Base-by-base conservation (phyloP, 441 rosid genomes). In the Bocquillonia castaneifolia region DNA sequence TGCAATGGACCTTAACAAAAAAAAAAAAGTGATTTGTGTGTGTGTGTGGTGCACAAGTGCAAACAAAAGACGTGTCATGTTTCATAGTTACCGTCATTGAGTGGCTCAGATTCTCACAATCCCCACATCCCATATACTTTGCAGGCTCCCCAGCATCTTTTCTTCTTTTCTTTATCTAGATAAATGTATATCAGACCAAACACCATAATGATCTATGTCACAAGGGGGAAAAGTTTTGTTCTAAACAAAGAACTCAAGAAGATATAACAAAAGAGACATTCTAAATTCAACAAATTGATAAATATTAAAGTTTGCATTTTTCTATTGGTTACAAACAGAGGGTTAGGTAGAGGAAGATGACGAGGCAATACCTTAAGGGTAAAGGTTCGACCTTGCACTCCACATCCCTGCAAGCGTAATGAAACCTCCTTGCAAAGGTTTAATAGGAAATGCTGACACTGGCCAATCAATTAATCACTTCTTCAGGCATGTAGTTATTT, bases 91-190 rank as follows among this genome's bases (percentile, higher is more conserved):
- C 96, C 81, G 93, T 91, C 57, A 80, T 69, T 40, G 96, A 86
- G 76, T 93, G 99, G 58, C 96, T 91, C 74, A 89, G 67, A 71
- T 88, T 93, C 78, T 91, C 97, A 79, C 96, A 91, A 55, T 80
- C 92, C 63, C 97, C 97, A 72, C 85, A 84, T 20, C 99, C 97
- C 97, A 93, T 91, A 71, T 78, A 93, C 81, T 93, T 93, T 22
- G 74, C 44, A 74, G 99, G 96, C 78, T 91, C 96, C 68, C 47
- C 89, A 14, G 96, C 93, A 79, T 87, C 84, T 70, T 85, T 79
- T 69, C 88, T 85, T 78, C 92, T 91, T 86, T 74, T 89, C 76
- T 93, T 93, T 36, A 93, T 86, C 99, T 93, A 79, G 29, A 72
- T 22, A 63, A 55, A 72, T 40, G 45, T n/a, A 68, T 63, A 55